Evolutionary conservation across 106 monocot genomes (phyloP).

Genomic region (Iris macrosiphon): DNA sequence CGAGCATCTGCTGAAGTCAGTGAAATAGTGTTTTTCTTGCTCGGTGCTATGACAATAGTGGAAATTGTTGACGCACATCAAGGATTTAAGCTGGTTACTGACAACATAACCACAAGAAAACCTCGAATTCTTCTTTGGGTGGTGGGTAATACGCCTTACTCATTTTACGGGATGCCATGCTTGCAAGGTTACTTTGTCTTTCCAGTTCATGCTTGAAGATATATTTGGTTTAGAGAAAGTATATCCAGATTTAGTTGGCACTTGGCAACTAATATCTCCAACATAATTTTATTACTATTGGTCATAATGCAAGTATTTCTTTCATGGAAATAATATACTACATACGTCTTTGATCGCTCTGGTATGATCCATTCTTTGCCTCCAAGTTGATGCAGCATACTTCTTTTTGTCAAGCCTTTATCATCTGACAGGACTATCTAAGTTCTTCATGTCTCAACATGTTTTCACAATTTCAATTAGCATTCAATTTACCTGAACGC

Average conservation of each 20-base stretch:
- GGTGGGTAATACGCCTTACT: slow-evolving; percentile 38
- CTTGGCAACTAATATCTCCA: background rate
- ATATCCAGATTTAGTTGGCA: no score
- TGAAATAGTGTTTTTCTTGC: slow-evolving; percentile 96
- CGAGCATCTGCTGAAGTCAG: slow-evolving; percentile 87
- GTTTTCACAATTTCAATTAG: no score
- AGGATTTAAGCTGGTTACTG: slow-evolving; percentile 98
- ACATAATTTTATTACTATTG: background rate
- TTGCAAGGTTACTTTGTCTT: background rate
- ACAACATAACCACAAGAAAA: slow-evolving; percentile 90
- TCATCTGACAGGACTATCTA: no score
- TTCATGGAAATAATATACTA: no score
- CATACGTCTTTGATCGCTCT: no score
- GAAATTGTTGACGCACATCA: slow-evolving; percentile 99
- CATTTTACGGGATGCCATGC: background rate
- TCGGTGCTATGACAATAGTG: slow-evolving; percentile 99
- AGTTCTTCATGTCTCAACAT: no score
- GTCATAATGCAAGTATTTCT: no score
- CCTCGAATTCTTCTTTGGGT: slow-evolving; percentile 92
- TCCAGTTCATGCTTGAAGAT: background rate
- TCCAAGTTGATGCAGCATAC: no score
- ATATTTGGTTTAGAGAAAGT: background rate
- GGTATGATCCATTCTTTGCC: no score
- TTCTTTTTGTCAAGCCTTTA: no score
- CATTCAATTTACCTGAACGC: no score